Evolutionary conservation across 495 filamentous ascomycete genomes (phyloP).

Genomic region (Lasiosphaeris hirsuta): DNA sequence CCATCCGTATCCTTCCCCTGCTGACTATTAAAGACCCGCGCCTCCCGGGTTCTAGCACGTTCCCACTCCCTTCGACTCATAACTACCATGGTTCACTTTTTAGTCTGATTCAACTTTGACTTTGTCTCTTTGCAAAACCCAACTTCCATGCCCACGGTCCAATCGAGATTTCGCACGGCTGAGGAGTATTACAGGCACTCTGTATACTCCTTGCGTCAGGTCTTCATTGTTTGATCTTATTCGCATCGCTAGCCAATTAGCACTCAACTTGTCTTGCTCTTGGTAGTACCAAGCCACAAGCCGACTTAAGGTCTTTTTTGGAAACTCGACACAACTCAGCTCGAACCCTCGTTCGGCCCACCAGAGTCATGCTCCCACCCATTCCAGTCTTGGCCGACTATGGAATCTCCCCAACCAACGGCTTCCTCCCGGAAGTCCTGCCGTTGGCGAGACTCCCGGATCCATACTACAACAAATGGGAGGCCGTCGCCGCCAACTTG

Average conservation of each 20-base stretch:
- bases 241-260: conserved; percentile 5
- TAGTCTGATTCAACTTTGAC: conserved; percentile 7
- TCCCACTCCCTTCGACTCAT: not conserved
- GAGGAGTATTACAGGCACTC: conserved; percentile 58
- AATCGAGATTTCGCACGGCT: conserved; percentile 49
- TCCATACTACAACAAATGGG: conserved; percentile 91
- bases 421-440: conserved; percentile 82
- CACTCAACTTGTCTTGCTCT: not conserved
- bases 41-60: not conserved
- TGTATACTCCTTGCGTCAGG: conserved; percentile 64
- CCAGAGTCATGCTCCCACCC: conserved; percentile 69
- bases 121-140: not conserved
- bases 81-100: not conserved
- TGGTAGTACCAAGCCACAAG: conserved; percentile 15
- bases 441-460: conserved; percentile 78
- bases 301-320: not conserved
- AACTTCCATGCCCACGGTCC: conserved; percentile 32
- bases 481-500: conserved; percentile 76
- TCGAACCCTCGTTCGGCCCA: not conserved
- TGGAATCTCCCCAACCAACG: conserved; percentile 78
- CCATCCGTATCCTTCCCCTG: not conserved
- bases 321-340: conserved; percentile 2
- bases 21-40: conserved; percentile 9
- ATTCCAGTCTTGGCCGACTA: conserved; percentile 79
- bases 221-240: conserved; percentile 27